These are phyloP conservation scores for Recurvomyces mirabilis DNA, from an alignment of 495 filamentous ascomycete genomes.

Conservation along the genomic window DNA sequence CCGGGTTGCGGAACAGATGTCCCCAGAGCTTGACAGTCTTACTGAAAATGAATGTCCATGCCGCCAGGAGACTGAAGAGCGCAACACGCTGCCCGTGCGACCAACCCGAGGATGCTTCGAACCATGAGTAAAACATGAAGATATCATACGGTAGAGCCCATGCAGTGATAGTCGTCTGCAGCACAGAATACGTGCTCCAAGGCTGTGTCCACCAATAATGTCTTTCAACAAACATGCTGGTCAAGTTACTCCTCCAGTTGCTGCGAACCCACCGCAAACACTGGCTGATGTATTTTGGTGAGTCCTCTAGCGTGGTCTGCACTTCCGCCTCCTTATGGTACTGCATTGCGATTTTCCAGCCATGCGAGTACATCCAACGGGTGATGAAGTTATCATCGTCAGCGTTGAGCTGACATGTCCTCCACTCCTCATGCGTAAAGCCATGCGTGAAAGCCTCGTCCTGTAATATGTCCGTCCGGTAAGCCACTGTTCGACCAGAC, in stretches of 20 bases:
- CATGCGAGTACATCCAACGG: conserved; percentile 44
- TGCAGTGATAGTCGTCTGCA: conserved; percentile 47
- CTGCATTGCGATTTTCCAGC: conserved; percentile 53
- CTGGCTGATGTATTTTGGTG: conserved; percentile 46
- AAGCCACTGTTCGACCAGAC: conserved; percentile 76
- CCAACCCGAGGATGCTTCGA: conserved; percentile 11
- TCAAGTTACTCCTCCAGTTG: conserved; percentile 54
- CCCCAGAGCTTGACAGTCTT: conserved; percentile 53
- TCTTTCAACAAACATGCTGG: conserved; percentile 42
- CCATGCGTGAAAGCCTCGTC: conserved; percentile 56
- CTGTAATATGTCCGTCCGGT: conserved; percentile 70
- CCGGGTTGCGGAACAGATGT: conserved; percentile 46
- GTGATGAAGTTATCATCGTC: conserved; percentile 66
- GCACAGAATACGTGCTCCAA: conserved; percentile 52
- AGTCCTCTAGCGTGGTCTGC: conserved; percentile 47
- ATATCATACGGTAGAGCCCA: conserved; percentile 48
- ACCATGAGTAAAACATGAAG: conserved; percentile 32
- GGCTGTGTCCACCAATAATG: conserved; percentile 43
- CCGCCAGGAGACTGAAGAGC: conserved; percentile 24
- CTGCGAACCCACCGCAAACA: conserved; percentile 52
- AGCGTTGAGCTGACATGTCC: conserved; percentile 46
- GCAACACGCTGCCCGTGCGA: neutral
- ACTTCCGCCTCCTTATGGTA: conserved; percentile 46
- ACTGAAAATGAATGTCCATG: conserved; percentile 35
- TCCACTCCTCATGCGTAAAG: conserved; percentile 46